Evolutionary conservation across 148 eudicot genomes (phyloP), one percentile per base, ranked within the genome.

Genomic region (Nepenthes mirabilis): DNA sequence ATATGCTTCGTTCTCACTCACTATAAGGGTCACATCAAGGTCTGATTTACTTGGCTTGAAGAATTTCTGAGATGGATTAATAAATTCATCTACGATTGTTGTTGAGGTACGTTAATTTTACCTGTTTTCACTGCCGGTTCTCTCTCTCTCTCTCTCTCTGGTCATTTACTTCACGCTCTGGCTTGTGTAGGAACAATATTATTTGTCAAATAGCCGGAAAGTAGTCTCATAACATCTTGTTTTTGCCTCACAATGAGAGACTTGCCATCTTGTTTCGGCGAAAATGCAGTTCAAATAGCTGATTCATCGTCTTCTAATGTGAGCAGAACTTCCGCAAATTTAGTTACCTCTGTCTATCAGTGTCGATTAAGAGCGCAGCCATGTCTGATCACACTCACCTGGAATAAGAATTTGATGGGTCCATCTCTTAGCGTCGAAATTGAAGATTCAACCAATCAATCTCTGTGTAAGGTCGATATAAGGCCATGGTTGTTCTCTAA

Each of bases 391-490:
- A 73, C 83, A 11, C 62, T 82, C n/a, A 68, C 77, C 52, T 82
- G 86, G 86, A 82, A 76, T 65, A 82, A 82, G 56, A 73, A 59
- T 71, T 74, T 82, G 79, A 82, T 82, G 81, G 86, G 86, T 36
- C 86, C 79, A 79, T 80, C 83, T 43, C 54, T 82, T 14, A 74
- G 83, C 66, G 77, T 82, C 59, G 86, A 74, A 43, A 79, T 82
- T 69, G 83, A 82, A 66, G 83, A 79, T 82, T 70, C 71, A 23
- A 64, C 58, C 51, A 82, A 82, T 35, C 83, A 71, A 11, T 75
- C 74, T 56, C 57, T 79, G 37, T 82, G 83, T 69, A 82, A 82
- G 72, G 77, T 74, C 66, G 86, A 82, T 63, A 65, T 82, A 34
- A 82, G 79, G 49, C 83, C 83, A 45, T 82, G 83, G 83, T 76